Percentiles rank a stretch among this genome's conserved stretches.
These are phyloP conservation scores for Stachybotrys chlorohalonatus DNA, from an alignment of 2,329 filamentous ascomycete genomes.

Conservation along the genomic window DNA sequence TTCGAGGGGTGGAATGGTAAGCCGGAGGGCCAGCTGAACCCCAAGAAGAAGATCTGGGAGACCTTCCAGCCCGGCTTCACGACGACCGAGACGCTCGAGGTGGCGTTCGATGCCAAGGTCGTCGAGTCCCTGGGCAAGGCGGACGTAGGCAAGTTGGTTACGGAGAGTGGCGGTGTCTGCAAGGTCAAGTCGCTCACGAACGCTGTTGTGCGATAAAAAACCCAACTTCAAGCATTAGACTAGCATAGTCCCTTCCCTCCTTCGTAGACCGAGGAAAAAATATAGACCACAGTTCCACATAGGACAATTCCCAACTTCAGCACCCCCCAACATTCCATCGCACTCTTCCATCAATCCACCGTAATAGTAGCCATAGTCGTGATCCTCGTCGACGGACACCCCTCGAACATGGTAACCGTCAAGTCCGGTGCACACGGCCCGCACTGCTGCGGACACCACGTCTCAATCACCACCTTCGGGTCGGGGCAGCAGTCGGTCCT, in stretches of 20 bases:
- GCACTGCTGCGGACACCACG: too few species aligned
- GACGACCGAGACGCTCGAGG: conserved; percentile 71
- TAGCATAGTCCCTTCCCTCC: neutral
- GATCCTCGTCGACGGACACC: neutral
- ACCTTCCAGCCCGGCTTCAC: conserved; percentile 93
- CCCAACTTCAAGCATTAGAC: neutral
- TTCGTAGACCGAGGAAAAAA: neutral
- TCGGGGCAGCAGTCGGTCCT: too few species aligned
- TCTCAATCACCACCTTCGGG: too few species aligned
- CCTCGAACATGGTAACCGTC: too few species aligned
- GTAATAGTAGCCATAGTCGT: neutral
- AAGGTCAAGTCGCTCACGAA: conserved; percentile 73
- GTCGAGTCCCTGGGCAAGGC: conserved; percentile 71
- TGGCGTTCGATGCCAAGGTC: conserved; percentile 72
- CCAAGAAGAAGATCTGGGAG: conserved; percentile 99
- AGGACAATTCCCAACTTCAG: neutral
- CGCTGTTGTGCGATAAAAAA: conserved; percentile 67
- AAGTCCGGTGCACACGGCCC: too few species aligned
- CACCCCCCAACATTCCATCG: too few species aligned
- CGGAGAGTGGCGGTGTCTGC: conserved; percentile 70
- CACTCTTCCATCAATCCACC: too few species aligned
- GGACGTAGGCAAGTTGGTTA: conserved; percentile 60
- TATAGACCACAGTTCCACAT: neutral
- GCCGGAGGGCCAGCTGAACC: conserved; percentile 88
- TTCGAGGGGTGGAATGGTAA: conserved; percentile 94